A percentile compares a stretch with the other conserved stretches of the same genome.
phyloP scores from a whole-genome alignment of 148 eudicot genomes.

The Diospyros kaki region DNA sequence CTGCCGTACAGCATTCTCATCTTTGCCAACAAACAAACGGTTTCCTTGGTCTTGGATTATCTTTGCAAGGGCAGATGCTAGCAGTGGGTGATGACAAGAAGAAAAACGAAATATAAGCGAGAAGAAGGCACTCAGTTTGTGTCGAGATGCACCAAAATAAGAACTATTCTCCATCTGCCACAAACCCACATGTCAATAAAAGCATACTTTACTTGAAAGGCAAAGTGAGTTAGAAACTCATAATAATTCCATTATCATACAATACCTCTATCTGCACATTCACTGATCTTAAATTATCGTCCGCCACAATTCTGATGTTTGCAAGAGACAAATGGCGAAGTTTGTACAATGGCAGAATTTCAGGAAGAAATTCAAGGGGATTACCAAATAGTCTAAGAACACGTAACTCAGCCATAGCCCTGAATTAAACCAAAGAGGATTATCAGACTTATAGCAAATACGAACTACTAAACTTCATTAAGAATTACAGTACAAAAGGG shows the following conservation, averaged over 20 bases:
- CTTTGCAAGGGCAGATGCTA: slow-evolving; percentile 94
- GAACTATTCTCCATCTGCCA: slow-evolving; percentile 86
- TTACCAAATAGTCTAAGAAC: slow-evolving; percentile 89
- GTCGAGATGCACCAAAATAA: slow-evolving; percentile 88
- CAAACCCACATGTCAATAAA: slow-evolving; percentile 18
- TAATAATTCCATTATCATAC: not conserved
- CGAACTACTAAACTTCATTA: not conserved
- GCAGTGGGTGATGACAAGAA: slow-evolving; percentile 95
- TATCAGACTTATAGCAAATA: slow-evolving; percentile 14
- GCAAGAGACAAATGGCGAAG: slow-evolving; percentile 98
- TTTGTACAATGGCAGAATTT: slow-evolving; percentile 81
- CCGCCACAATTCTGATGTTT: slow-evolving; percentile 85
- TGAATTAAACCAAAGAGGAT: slow-evolving; percentile 32
- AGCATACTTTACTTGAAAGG: slow-evolving; percentile 4
- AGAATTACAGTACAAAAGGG: not conserved
- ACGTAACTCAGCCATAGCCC: slow-evolving; percentile 91
- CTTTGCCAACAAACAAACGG: slow-evolving; percentile 83
- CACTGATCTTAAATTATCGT: slow-evolving; percentile 81
- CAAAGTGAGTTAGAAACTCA: not conserved
- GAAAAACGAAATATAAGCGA: slow-evolving; percentile 97
- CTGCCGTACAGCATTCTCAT: slow-evolving; percentile 97
- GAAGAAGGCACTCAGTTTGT: slow-evolving; percentile 95
- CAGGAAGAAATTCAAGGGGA: slow-evolving; percentile 97
- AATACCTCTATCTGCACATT: slow-evolving; percentile 92
- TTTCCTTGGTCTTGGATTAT: slow-evolving; percentile 89